A percentile compares a stretch with the other conserved stretches of the same genome.
Evolutionary conservation across 768 basidiomycete genomes (phyloP).

Genomic region (Zangia roseola): DNA sequence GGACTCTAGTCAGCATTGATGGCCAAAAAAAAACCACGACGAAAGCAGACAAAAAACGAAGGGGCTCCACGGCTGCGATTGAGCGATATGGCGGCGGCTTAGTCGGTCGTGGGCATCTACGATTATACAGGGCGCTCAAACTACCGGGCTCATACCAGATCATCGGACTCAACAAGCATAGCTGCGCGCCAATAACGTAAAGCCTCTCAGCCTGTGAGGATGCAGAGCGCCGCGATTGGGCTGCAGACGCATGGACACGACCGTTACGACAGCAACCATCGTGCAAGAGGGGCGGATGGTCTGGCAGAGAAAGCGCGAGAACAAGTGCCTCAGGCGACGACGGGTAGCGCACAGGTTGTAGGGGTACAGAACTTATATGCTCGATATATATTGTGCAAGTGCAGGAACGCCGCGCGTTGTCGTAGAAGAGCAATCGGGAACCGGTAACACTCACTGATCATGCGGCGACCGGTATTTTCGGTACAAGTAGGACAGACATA

Average conservation of each 20-base stretch:
- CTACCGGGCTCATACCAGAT: constrained; percentile 34
- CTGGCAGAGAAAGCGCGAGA: constrained; percentile 33
- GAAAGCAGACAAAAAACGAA: constrained; percentile 14
- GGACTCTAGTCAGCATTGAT: constrained; percentile 31
- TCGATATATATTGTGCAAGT: constrained; percentile 36
- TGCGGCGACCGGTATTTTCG: constrained; percentile 58
- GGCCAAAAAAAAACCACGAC: constrained; percentile 13
- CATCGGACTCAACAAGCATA: constrained; percentile 36
- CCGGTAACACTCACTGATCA: constrained; percentile 73
- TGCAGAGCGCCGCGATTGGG: constrained; percentile 23
- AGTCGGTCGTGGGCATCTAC: constrained; percentile 24
- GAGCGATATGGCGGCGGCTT: constrained; percentile 3
- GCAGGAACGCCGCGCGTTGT: constrained; percentile 22
- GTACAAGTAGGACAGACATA: constrained; percentile 60
- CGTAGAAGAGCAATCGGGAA: constrained; percentile 30
- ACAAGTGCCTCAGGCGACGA: constrained; percentile 33
- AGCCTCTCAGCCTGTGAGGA: constrained; percentile 34
- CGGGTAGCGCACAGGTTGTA: constrained; percentile 35
- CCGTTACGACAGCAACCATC: constrained; percentile 34
- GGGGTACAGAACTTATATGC: constrained; percentile 36
- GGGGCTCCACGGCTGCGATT: background rate
- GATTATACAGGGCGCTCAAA: constrained; percentile 28
- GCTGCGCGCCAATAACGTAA: constrained; percentile 36
- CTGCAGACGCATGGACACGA: constrained; percentile 29
- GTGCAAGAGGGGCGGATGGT: constrained; percentile 30